A percentile compares a stretch with the other conserved stretches of the same genome.
Evolutionary conservation across 192 early-diverging fungal species (phyloP).

Genomic region (Gaertneriomyces sp.): DNA sequence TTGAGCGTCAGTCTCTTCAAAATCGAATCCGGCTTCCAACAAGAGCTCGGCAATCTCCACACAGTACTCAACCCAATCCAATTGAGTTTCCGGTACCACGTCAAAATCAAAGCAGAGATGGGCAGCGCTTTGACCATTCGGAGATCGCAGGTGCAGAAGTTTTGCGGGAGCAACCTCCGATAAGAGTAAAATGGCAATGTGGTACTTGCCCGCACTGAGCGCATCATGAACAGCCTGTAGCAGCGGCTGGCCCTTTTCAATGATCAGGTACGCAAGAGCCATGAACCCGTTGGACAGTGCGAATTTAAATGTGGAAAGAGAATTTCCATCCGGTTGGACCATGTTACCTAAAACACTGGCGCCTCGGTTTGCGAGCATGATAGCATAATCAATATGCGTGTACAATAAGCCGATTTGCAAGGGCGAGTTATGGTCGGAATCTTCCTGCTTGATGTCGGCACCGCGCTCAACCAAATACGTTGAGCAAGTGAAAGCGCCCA

Average conservation of each 20-base stretch:
- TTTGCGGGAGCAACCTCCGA: conserved; percentile 8
- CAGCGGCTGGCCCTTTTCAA: conserved; percentile 37
- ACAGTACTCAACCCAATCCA: conserved; percentile 44
- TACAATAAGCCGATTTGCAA: conserved; percentile 43
- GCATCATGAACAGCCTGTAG: conserved; percentile 40
- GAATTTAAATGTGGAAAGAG: conserved; percentile 31
- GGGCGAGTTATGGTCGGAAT: conserved; percentile 41
- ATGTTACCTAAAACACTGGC: conserved; percentile 30
- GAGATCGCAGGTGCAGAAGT: neutral
- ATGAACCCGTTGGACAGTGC: conserved; percentile 41
- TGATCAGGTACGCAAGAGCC: conserved; percentile 47
- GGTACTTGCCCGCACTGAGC: conserved; percentile 42
- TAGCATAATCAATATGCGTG: conserved; percentile 42
- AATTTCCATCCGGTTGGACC: conserved; percentile 24
- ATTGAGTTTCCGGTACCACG: conserved; percentile 25
- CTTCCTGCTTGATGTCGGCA: conserved; percentile 28
- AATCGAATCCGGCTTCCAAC: conserved; percentile 8
- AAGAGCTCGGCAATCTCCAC: conserved; percentile 32
- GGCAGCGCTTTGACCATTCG: conserved; percentile 29
- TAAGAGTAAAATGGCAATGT: conserved; percentile 44
- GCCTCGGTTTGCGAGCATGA: conserved; percentile 46
- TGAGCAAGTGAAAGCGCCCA: conserved; percentile 50
- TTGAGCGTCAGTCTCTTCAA: conserved; percentile 22
- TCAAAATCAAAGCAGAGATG: conserved; percentile 44
- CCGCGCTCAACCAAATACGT: conserved; percentile 33